Base-by-base conservation (phyloP, 139 green algal genomes). In the Micromonas pusilla region DNA sequence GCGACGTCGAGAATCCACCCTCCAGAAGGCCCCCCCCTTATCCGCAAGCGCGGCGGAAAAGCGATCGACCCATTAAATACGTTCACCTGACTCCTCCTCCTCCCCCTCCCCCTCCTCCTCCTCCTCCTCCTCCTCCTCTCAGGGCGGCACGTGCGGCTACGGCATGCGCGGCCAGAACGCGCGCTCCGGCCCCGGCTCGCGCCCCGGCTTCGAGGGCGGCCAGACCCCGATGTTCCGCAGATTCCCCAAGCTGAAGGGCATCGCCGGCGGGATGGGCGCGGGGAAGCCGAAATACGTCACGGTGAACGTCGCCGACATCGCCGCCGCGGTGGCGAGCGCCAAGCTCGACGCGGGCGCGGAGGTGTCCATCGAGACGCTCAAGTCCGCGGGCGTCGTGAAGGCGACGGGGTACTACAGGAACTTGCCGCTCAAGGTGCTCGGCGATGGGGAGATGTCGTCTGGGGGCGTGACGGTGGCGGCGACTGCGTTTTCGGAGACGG, bases 121-220 rank as follows among this genome's bases (percentile, higher is more conserved):
- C 30, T 9, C 6, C 6, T 70, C 28, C 28, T 20, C 30, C 19
- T 70, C 67, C 9, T 65, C 25, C n/a, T n/a, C 34, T 66, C 81
- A 97, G 91, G 95, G 95, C 62, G 93, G 86, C 33, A 96, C 86
- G 53, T 97, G 91, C 81, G 95, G 95, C 77, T 97, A 95, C 57
- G 95, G 95, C 73, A 98, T 96, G 87, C 87, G 94, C 38, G 95
- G 95, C 21, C 95, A 99, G 83, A 99, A 99, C 84, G 89, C 92
- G 2, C 84, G 94, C 23, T 93, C 90, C 37, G 95, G 95, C 63
- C 80, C 86, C 31, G 84, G 89, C 70, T 86, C 87, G 25, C 83
- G 94, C 30, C 84, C 92, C 30, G 95, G 95, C 32, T 99, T 99
- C 86, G 94, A 99, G 87, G 95, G 95, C 75, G 95, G 95, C 30